A percentile compares a stretch with the other conserved stretches of the same genome.
These are phyloP conservation scores for Ophiorrhiza pumila DNA, from an alignment of 257 asterid genomes.

Conservation along the genomic window DNA sequence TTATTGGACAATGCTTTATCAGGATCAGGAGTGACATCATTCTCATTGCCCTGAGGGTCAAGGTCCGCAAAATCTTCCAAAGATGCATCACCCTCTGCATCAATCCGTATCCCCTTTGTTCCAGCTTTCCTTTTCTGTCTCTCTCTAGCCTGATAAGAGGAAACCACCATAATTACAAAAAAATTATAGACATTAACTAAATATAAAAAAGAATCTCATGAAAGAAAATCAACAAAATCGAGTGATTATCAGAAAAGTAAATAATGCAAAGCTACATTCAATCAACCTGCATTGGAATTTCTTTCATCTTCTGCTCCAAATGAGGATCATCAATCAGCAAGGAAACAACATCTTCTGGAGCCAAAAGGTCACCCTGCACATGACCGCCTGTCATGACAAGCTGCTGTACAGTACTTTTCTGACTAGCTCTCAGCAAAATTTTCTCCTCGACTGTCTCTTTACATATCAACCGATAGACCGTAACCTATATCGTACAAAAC, in stretches of 20 bases:
- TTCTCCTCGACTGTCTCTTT: conserved; percentile 96
- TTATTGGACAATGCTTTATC: conserved; percentile 57
- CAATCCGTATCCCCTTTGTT: conserved; percentile 71
- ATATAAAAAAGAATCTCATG: conserved; percentile 9
- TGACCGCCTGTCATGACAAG: conserved; percentile 99
- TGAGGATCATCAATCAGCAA: conserved; percentile 88
- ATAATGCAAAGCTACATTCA: not conserved
- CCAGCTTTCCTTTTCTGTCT: conserved; percentile 84
- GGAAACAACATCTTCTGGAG: conserved; percentile 95
- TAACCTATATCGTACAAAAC: conserved; percentile 43
- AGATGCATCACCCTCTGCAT: conserved; percentile 87
- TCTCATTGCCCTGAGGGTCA: conserved; percentile 47
- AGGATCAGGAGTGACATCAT: conserved; percentile 42
- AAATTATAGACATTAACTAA: conserved; percentile 3
- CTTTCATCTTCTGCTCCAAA: conserved; percentile 83
- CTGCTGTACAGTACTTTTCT: conserved; percentile 93
- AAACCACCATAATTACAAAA: conserved; percentile 3
- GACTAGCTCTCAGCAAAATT: conserved; percentile 91
- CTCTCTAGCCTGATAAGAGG: conserved; percentile 71
- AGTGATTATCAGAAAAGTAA: not conserved
- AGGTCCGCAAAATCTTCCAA: conserved; percentile 64
- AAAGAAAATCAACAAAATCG: not conserved
- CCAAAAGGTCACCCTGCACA: conserved; percentile 95
- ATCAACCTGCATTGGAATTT: conserved; percentile 87
- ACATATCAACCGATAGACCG: conserved; percentile 92